phyloP scores from a whole-genome alignment of 164 flowering plant genomes.

The Umbilicus rupestris region DNA sequence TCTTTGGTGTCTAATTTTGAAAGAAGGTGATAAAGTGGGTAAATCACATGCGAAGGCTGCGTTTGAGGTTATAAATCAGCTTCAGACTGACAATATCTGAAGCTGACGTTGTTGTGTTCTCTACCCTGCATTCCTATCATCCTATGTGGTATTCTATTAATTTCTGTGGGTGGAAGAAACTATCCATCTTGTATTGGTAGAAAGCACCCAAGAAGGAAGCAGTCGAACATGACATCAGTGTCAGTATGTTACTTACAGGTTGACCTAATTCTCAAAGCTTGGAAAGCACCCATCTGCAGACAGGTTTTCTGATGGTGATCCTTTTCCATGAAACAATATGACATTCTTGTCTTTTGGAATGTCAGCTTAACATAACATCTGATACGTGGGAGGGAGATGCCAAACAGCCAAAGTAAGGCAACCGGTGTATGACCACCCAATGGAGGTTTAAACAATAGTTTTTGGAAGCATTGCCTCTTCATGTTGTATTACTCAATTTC shows the following conservation, averaged over 20 bases:
- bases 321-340: neutral
- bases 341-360: no score
- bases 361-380: no score
- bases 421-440: constrained; percentile 9
- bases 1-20: constrained; percentile 6
- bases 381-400: constrained; percentile 91
- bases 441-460: neutral
- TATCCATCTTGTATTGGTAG: neutral
- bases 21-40: constrained; percentile 69
- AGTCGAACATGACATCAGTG: constrained; percentile 46
- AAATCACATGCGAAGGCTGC: constrained; percentile 27
- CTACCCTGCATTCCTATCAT: constrained; percentile 50
- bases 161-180: neutral
- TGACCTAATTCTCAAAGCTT: constrained; percentile 86
- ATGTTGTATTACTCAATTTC: neutral
- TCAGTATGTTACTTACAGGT: constrained; percentile 74
- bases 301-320: constrained; percentile 39
- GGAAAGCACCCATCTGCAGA: constrained; percentile 99
- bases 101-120: constrained; percentile 61
- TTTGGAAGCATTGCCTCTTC: neutral
- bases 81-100: constrained; percentile 60
- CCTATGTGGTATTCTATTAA: constrained; percentile 45
- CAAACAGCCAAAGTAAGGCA: constrained; percentile 66
- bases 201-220: constrained; percentile 42
- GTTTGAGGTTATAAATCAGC: constrained; percentile 23